Evolutionary conservation across 441 rosid species (phyloP).

Genomic region (Omphalea diandra): DNA sequence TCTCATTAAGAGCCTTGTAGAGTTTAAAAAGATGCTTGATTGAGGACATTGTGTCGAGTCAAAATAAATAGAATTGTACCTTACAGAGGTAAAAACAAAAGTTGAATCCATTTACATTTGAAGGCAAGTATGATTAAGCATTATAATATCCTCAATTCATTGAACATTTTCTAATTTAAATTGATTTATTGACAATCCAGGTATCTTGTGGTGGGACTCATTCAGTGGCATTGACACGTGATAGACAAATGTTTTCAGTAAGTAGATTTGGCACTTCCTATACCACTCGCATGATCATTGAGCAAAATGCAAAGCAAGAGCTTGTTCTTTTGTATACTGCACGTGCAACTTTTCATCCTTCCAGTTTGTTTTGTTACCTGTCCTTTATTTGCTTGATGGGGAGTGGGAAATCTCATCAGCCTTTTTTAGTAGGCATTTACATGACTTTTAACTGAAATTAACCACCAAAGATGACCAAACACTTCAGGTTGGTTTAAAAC

Average conservation of each 20-base stretch:
- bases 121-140: neutral
- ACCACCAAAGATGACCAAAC: neutral
- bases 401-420: neutral
- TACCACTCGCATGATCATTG: neutral
- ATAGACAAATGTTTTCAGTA: conserved; percentile 87
- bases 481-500: neutral
- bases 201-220: conserved; percentile 99
- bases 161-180: conserved; percentile 10
- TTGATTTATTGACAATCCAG: conserved; percentile 40
- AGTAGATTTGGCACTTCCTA: conserved; percentile 28
- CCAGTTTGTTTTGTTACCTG: neutral
- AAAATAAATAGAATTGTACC: neutral
- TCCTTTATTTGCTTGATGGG: neutral
- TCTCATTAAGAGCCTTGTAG: neutral
- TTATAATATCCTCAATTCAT: neutral
- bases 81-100: no score
- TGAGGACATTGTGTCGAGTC: neutral
- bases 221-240: conserved; percentile 89
- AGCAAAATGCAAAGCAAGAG: neutral
- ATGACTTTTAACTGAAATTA: neutral
- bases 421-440: neutral
- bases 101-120: neutral
- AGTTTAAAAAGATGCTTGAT: neutral
- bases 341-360: neutral
- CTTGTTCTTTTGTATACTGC: neutral